Evolutionary conservation across 1,139 yeast species (phyloP).

Genomic region (Saccharomycopsis phalli): DNA sequence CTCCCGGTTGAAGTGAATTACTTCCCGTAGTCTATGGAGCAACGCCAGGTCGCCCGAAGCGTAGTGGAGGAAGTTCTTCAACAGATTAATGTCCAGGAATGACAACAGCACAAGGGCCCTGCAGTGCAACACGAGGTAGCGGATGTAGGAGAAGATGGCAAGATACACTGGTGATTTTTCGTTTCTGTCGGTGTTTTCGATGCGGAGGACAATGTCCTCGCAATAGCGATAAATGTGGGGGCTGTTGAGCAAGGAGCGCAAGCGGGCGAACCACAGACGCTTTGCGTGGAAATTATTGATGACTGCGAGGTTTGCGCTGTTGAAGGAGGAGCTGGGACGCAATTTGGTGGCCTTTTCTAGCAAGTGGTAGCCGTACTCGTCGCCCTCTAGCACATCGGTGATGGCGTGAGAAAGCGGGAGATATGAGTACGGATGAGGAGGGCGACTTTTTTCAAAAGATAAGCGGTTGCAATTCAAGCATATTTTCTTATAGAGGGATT

Average conservation of each 20-base stretch:
- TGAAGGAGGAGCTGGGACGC: background rate
- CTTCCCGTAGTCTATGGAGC: background rate
- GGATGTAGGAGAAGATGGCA: background rate
- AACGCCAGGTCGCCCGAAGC: background rate
- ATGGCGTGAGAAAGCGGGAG: background rate
- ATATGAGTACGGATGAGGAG: background rate
- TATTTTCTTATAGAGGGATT: background rate
- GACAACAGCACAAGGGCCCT: background rate
- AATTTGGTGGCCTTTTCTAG: background rate
- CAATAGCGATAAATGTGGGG: background rate
- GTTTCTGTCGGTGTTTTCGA: background rate
- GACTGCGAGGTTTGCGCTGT: background rate
- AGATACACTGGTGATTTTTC: background rate
- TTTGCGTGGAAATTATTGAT: background rate
- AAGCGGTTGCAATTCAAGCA: constrained; percentile 1
- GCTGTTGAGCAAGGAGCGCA: background rate
- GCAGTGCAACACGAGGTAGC: background rate
- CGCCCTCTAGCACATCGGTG: background rate
- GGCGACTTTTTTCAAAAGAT: no score
- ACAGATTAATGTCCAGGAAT: background rate
- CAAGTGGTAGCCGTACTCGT: background rate
- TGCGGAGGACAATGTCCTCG: background rate
- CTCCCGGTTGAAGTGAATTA: background rate
- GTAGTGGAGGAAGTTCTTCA: background rate
- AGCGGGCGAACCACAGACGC: background rate